phyloP scores from a whole-genome alignment of 1,284 basidiomycete species.

The Tilletiopsis washingtonensis region DNA sequence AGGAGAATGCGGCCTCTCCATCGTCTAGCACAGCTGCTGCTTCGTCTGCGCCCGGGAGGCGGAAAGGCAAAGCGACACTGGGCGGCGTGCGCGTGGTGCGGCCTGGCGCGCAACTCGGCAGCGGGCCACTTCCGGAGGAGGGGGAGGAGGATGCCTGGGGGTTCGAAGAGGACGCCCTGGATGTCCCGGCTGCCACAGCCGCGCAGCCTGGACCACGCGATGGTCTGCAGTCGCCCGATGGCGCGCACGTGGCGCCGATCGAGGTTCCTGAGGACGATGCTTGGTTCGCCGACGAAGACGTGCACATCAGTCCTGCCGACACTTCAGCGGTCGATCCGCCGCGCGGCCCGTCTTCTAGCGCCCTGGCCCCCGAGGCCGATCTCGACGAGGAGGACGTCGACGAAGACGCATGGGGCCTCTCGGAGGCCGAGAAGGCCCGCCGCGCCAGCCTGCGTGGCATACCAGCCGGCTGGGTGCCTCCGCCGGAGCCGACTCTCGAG shows the following conservation, averaged over 20 bases:
- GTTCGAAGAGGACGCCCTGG: conserved; percentile 19
- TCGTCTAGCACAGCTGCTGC: too few species aligned
- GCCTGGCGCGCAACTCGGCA: conserved; percentile 31
- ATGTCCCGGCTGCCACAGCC: too few species aligned
- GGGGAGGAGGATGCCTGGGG: conserved; percentile 24
- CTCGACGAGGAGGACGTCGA: conserved; percentile 1
- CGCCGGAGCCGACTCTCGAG: too few species aligned
- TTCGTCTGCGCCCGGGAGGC: too few species aligned
- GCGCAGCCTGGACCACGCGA: background rate
- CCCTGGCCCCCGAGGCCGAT: background rate
- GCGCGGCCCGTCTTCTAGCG: background rate
- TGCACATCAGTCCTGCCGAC: background rate
- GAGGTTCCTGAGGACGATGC: conserved; percentile 1
- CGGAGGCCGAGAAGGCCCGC: conserved; percentile 14
- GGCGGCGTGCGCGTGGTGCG: conserved; percentile 25
- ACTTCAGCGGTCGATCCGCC: background rate
- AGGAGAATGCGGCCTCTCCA: too few species aligned
- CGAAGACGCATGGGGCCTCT: conserved; percentile 29
- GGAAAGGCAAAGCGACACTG: conserved; percentile 8
- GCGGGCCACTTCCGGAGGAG: conserved; percentile 28
- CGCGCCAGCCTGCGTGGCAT: background rate
- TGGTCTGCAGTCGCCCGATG: background rate
- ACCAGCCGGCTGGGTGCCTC: too few species aligned
- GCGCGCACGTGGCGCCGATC: background rate
- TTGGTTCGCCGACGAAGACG: conserved; percentile 5